Percentiles rank a stretch among this genome's conserved stretches.
phyloP scores from a whole-genome alignment of 1,284 basidiomycete genomes.

The Psilocybe mexicana region DNA sequence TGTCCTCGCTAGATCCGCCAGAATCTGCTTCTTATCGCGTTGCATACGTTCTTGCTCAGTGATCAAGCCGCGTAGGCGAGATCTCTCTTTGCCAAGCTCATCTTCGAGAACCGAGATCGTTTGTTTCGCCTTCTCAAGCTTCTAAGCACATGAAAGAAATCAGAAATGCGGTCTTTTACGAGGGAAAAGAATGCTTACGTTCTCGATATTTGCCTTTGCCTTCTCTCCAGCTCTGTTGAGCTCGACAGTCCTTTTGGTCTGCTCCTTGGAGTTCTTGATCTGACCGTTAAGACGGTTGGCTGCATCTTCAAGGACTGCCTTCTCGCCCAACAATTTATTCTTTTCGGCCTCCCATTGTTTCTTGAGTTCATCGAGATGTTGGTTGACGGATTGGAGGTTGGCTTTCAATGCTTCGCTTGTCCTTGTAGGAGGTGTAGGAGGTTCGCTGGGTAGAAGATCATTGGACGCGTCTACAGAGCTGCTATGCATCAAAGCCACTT shows the following conservation, averaged over 20 bases:
- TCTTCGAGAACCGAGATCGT: slow-evolving; percentile 68
- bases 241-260: slow-evolving; percentile 52
- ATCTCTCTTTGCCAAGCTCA: slow-evolving; percentile 66
- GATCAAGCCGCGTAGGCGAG: slow-evolving; percentile 58
- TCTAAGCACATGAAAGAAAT: slow-evolving; percentile 40
- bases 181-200: slow-evolving; percentile 40
- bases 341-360: slow-evolving; percentile 69
- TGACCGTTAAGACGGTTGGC: slow-evolving; percentile 64
- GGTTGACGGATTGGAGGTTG: slow-evolving; percentile 59
- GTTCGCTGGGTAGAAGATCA: slow-evolving; percentile 50
- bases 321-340: slow-evolving; percentile 62
- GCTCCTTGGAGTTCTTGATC: slow-evolving; percentile 56
- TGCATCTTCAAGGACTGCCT: slow-evolving; percentile 67
- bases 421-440: slow-evolving; percentile 63
- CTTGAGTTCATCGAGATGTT: slow-evolving; percentile 63
- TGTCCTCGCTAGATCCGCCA: slow-evolving; percentile 63
- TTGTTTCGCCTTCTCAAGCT: slow-evolving; percentile 64
- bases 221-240: slow-evolving; percentile 49
- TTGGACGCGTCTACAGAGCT: slow-evolving; percentile 56
- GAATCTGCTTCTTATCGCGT: slow-evolving; percentile 61
- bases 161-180: neutral
- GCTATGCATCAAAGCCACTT: neutral
- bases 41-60: slow-evolving; percentile 62
- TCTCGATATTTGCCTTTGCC: slow-evolving; percentile 51
- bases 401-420: slow-evolving; percentile 60